A percentile compares a stretch with the other conserved stretches of the same genome.
Conservation (phyloP, 1,284 basidiomycete genomes). For the Jaminaea rosea region DNA sequence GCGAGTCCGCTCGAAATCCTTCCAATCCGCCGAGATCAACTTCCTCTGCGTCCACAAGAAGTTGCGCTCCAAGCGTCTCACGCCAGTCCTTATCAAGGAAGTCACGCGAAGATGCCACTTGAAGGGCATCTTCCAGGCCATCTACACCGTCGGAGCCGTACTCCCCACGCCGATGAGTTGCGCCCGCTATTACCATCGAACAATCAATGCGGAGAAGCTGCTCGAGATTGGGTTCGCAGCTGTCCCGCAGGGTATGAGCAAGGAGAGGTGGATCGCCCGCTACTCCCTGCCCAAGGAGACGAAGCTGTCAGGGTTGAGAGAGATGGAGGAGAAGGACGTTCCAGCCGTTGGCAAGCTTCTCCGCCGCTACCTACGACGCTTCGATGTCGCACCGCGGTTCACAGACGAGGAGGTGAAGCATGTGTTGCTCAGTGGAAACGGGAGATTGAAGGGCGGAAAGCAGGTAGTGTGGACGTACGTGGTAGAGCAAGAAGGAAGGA, state of each 20-base stretch:
- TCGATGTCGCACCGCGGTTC: constrained; percentile 73
- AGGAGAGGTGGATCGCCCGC: constrained; percentile 25
- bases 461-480: constrained; percentile 82
- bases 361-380: constrained; percentile 71
- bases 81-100: constrained; percentile 96
- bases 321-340: constrained; percentile 77
- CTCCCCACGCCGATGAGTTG: constrained; percentile 35
- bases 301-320: constrained; percentile 59
- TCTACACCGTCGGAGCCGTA: constrained; percentile 65
- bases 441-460: constrained; percentile 52
- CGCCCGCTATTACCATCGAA: constrained; percentile 78
- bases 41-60: constrained; percentile 98
- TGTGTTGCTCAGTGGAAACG: constrained; percentile 76
- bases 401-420: constrained; percentile 73
- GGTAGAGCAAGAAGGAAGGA: constrained; percentile 71
- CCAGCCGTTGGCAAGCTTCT: constrained; percentile 66
- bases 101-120: constrained; percentile 88
- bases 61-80: constrained; percentile 83
- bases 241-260: constrained; percentile 33
- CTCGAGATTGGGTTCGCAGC: constrained; percentile 84
- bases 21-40: constrained; percentile 70
- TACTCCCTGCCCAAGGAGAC: constrained; percentile 23
- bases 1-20: constrained; percentile 30
- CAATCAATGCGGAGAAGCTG: constrained; percentile 83
- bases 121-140: constrained; percentile 86